Conservation (phyloP, 345 rosid genomes). For the Syzygium aqueum region DNA sequence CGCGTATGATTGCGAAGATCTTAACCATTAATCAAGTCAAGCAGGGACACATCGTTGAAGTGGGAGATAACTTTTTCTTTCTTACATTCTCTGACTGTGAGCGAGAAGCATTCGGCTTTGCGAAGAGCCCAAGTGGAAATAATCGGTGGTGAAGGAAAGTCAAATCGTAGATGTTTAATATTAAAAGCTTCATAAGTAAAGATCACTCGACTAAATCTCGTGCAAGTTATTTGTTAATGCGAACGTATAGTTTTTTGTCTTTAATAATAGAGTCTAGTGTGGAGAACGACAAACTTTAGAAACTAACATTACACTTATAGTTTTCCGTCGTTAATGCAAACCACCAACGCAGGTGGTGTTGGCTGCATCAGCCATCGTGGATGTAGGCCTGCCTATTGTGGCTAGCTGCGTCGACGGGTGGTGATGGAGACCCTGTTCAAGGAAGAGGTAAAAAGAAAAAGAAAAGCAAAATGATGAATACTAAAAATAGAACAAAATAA, state of each 20-base stretch:
- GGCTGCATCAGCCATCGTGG: accelerated
- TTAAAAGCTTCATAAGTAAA: neutral
- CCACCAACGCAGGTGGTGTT: neutral
- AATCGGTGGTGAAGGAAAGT: neutral
- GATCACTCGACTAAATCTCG: neutral
- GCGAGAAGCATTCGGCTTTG: neutral
- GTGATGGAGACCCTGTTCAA: neutral
- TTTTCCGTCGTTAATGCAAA: too few species aligned
- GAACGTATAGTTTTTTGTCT: neutral
- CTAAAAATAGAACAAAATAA: neutral
- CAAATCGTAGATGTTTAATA: neutral
- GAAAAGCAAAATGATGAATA: neutral
- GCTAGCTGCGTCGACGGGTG: neutral
- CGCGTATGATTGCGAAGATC: neutral
- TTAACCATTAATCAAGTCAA: neutral
- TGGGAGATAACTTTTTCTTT: neutral
- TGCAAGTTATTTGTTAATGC: neutral
- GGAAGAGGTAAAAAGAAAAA: neutral
- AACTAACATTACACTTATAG: neutral
- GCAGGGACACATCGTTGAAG: neutral
- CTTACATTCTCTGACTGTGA: neutral
- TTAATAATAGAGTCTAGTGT: neutral
- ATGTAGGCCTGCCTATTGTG: neutral
- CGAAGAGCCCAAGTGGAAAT: neutral
- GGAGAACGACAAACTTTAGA: neutral